Evolutionary conservation across 306 rosid genomes (phyloP).

Genomic region (Alnus glutinosa): DNA sequence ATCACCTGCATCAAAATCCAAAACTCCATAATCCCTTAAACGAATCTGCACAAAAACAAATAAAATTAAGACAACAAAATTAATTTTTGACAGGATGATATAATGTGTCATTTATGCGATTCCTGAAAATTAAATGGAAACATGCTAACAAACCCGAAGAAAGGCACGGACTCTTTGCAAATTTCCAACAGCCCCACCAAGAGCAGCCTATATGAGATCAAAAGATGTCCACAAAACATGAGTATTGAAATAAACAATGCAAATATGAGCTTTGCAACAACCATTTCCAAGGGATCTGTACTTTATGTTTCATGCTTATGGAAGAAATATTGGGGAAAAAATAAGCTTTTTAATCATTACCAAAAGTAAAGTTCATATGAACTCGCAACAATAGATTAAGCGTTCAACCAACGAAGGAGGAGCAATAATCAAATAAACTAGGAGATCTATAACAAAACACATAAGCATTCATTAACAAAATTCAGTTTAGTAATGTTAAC

Average conservation of each 20-base stretch:
- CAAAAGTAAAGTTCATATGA: slow-evolving; percentile 8
- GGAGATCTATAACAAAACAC: slow-evolving; percentile 9
- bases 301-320: slow-evolving; percentile 4
- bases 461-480: slow-evolving; percentile 10
- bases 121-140: slow-evolving; percentile 22
- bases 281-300: slow-evolving; percentile 12
- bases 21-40: slow-evolving; percentile 90
- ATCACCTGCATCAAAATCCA: slow-evolving; percentile 93
- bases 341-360: neutral
- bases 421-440: neutral
- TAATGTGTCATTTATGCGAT: slow-evolving; percentile 10
- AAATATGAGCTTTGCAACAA: slow-evolving; percentile 24
- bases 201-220: slow-evolving; percentile 75
- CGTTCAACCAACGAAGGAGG: slow-evolving; percentile 10
- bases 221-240: slow-evolving; percentile 5
- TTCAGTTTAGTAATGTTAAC: slow-evolving; percentile 1
- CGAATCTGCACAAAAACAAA: slow-evolving; percentile 67
- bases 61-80: slow-evolving; percentile 9
- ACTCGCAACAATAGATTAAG: slow-evolving; percentile 18
- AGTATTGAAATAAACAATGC: slow-evolving; percentile 23
- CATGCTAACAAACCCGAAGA: slow-evolving; percentile 84
- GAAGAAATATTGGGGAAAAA: neutral
- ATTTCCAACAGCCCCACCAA: slow-evolving; percentile 95
- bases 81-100: slow-evolving; percentile 7
- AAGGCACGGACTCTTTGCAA: slow-evolving; percentile 93